Conservation (phyloP, 78 protist species). For the Dictyostelium firmibasis region DNA sequence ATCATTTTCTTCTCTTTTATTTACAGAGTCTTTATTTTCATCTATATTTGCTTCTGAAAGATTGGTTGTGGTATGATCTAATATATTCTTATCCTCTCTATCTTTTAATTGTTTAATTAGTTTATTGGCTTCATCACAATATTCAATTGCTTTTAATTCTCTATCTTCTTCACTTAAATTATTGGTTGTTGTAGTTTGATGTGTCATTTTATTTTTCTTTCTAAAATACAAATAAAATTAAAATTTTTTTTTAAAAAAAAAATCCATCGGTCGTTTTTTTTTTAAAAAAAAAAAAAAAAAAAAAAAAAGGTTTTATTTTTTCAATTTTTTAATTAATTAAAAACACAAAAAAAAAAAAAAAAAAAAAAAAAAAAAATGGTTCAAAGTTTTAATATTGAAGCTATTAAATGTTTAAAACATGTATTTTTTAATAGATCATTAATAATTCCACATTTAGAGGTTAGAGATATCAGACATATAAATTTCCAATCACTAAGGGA, state of each 20-base stretch:
- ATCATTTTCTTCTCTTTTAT: background rate
- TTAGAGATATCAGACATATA: conserved; percentile 33
- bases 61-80: background rate
- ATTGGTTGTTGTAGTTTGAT: background rate
- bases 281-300: no score
- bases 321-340: no score
- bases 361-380: conserved; percentile 34
- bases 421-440: conserved; percentile 22
- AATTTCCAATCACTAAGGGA: background rate
- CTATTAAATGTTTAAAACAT: conserved; percentile 35
- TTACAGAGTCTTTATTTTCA: background rate
- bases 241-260: no score
- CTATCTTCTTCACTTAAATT: background rate
- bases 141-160: background rate
- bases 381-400: conserved; percentile 56
- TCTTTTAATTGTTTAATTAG: conserved; percentile 12
- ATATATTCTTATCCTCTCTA: background rate
- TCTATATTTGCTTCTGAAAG: background rate
- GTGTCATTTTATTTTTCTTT: background rate
- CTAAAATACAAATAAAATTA: no score
- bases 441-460: conserved; percentile 34
- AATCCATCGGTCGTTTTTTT: no score
- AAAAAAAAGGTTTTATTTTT: no score
- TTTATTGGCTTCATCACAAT: conserved; percentile 13
- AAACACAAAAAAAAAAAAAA: background rate